Evolutionary conservation across 164 flowering plant genomes (phyloP), one percentile per base, ranked within the genome.

Genomic region (Akebia trifoliata): DNA sequence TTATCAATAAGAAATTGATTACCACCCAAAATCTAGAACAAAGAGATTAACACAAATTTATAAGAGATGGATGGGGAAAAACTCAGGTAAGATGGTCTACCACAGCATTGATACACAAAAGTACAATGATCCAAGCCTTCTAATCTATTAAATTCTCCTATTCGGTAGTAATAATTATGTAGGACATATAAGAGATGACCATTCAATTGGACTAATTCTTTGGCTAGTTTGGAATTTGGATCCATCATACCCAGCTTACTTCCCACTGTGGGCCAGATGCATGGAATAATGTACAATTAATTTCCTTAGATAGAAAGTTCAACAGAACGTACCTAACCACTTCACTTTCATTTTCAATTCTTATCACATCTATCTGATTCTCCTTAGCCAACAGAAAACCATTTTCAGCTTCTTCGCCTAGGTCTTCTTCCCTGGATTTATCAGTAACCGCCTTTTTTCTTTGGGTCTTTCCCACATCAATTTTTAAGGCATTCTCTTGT

Each of bases 371-470:
- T 25, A 37, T 4, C 12, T 29, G 24, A 6, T 43, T 49, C 42
- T 79, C 81, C 55, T 77, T 66, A 10, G 53, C 51, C 49, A 50
- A 29, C 48, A 82, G 79, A 57, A 82, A 32, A 39, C 22, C 73
- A 57, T 70, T 44, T 43, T 61, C 60, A 12, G 67, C 72, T 22
- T 39, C 62, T 15, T 62, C 74, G 63, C 74, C 79, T 25, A 47
- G 55, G 15, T 70, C 72, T 30, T 35, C 57, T 30, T 66, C 74
- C 60, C 73, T 76, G 50, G 52, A 31, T 48, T 44, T 48, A 24
- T n/a, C 55, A 37, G 18, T 24, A 10, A 11, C 57, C 4, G 46
- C 40, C 31, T 60, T 63, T 54, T 57, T 66, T 39, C 24, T 55
- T 20, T 59, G 34, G 36, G 52, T 39, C 40, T 60, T 65, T 28